A percentile compares a stretch with the other conserved stretches of the same genome.
phyloP scores from a whole-genome alignment of 1,284 basidiomycete species.

The Sanghuangporus sanghuang region DNA sequence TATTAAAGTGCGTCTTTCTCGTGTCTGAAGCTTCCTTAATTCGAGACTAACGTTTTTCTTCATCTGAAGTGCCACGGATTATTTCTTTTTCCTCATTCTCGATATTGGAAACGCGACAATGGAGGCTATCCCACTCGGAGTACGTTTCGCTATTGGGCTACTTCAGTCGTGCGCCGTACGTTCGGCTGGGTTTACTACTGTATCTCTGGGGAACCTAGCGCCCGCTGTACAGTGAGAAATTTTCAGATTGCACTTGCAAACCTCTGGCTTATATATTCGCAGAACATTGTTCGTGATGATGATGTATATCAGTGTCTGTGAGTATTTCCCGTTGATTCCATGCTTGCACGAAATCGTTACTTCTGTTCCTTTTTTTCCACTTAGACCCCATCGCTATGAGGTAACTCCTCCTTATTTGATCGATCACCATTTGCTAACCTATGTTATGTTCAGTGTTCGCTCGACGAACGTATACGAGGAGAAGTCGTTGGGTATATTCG shows the following conservation, averaged over 20 bases:
- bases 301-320: conserved; percentile 82
- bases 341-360: conserved; percentile 3
- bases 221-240: conserved; percentile 76
- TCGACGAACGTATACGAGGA: conserved; percentile 98
- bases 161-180: conserved; percentile 66
- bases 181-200: conserved; percentile 86
- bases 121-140: conserved; percentile 64
- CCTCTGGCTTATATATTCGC: conserved; percentile 21
- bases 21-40: neutral
- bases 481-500: conserved; percentile 73
- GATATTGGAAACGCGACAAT: conserved; percentile 81
- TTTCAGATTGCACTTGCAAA: conserved; percentile 8
- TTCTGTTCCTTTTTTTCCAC: conserved; percentile 11
- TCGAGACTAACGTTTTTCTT: neutral
- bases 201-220: conserved; percentile 64
- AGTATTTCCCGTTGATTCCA: conserved; percentile 27
- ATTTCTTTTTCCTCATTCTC: conserved; percentile 83
- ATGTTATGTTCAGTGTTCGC: conserved; percentile 54
- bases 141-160: conserved; percentile 59
- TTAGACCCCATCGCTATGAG: conserved; percentile 70
- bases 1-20: conserved; percentile 55
- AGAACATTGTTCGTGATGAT: conserved; percentile 83
- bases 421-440: neutral
- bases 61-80: conserved; percentile 66
- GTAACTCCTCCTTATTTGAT: conserved; percentile 26